Evolutionary conservation across 129 eudicot species (phyloP).

Genomic region (Ambrosia trifida): DNA sequence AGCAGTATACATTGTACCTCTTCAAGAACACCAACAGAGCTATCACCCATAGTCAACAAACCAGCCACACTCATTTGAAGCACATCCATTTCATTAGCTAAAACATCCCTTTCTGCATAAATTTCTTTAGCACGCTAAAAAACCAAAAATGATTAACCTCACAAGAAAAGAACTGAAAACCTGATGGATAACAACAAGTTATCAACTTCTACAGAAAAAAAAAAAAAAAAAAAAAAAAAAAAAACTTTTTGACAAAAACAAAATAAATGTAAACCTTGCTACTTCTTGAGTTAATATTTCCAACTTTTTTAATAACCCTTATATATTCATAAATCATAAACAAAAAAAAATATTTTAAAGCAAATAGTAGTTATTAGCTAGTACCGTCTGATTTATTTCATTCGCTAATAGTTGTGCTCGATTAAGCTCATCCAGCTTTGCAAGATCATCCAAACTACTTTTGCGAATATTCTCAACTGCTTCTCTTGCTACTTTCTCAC

Average conservation of each 20-base stretch:
- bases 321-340: too few relatives aligned
- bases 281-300: too few relatives aligned
- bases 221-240: too few relatives aligned
- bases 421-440: slow-evolving; percentile 50
- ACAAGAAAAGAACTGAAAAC: too few relatives aligned
- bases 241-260: too few relatives aligned
- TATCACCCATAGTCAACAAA: slow-evolving; percentile 60
- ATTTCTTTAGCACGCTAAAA: slow-evolving; percentile 70
- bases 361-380: background rate
- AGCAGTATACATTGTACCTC: slow-evolving; percentile 39
- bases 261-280: too few relatives aligned
- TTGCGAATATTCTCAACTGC: slow-evolving; percentile 49
- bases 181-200: too few relatives aligned
- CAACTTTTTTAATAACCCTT: too few relatives aligned
- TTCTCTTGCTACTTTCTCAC: slow-evolving; percentile 54
- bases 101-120: slow-evolving; percentile 55
- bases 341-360: background rate
- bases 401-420: slow-evolving; percentile 45
- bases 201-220: too few relatives aligned
- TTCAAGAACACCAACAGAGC: slow-evolving; percentile 56
- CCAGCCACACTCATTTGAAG: slow-evolving; percentile 61
- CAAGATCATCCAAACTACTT: slow-evolving; percentile 41
- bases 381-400: slow-evolving; percentile 50
- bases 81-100: slow-evolving; percentile 56
- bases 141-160: slow-evolving; percentile 24